Conservation (phyloP, 768 basidiomycete species). For the Tephrocybe sp. region DNA sequence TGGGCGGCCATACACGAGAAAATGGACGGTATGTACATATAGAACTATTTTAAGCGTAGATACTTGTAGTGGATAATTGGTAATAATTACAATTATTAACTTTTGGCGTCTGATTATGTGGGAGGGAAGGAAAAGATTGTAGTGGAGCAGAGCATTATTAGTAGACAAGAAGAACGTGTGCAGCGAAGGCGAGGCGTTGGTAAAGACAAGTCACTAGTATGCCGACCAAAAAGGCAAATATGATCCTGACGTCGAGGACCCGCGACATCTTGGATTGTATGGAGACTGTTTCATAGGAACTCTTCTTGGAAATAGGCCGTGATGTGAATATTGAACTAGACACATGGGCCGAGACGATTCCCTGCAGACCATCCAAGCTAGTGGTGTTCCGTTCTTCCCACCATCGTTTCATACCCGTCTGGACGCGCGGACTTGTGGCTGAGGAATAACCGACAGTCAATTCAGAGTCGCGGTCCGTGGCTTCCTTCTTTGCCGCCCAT, state of each 20-base stretch:
- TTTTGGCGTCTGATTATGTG: too few species aligned
- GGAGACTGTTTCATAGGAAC: not conserved
- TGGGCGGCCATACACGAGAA: too few species aligned
- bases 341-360: conserved; percentile 33
- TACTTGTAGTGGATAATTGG: too few species aligned
- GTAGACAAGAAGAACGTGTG: conserved; percentile 12
- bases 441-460: conserved; percentile 22
- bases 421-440: conserved; percentile 17
- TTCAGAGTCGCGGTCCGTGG: conserved; percentile 28
- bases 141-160: too few species aligned
- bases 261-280: conserved; percentile 10
- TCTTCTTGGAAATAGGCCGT: conserved; percentile 12
- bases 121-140: too few species aligned
- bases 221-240: conserved; percentile 17
- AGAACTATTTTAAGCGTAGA: too few species aligned
- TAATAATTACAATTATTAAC: too few species aligned
- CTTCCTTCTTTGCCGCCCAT: conserved; percentile 50
- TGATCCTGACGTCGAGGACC: conserved; percentile 10
- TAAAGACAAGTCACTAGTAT: conserved; percentile 14
- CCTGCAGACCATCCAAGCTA: conserved; percentile 63
- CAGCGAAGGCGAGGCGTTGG: conserved; percentile 10
- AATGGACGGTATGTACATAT: too few species aligned
- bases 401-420: conserved; percentile 54
- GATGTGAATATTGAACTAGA: conserved; percentile 21
- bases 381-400: conserved; percentile 52